Base-by-base conservation (phyloP, 2,329 filamentous ascomycete species). In the Aphanocladium album region DNA sequence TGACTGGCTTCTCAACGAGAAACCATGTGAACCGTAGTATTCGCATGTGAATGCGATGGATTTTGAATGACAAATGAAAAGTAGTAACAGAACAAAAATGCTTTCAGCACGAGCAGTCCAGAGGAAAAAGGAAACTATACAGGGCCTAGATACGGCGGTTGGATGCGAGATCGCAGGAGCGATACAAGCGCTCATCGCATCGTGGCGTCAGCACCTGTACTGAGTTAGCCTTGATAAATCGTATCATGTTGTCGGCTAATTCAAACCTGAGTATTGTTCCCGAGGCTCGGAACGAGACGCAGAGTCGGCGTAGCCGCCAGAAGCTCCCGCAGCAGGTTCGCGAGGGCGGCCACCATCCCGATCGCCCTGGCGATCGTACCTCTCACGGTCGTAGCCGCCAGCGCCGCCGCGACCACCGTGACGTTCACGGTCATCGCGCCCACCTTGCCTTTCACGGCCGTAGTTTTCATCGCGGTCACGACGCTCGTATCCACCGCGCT, bases 381-480 rank as follows among this genome's bases (percentile, higher is more conserved):
- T 76, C 16, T 78, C 76, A 55, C 76, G 74, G 17, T 81, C 81
- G 62, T 82, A 80, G 45, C 77, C 78, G 63, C 78, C 74, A 30
- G 71, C 70, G 62, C 71, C 64, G 53, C 71, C 70, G 50, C 74
- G 75, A 56, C 70, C 65, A n/a, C 68, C 68, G 60, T 78, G 77
- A 60, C 76, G 74, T 21, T 78, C 77, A 46, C 76, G 74, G 52
- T 81, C 79, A 19, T 82, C 77, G 61, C 79, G 78, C 50, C 76
- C 76, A 58, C 68, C 77, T 58, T 75, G 73, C 50, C 74, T 73
- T 49, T 76, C 74, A 17, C 74, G 72, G 37, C 71, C 69, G 52
- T 74, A 73, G 50, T 73, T 70, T 7, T 75, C 74, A 16, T 77
- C 76, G 46, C 73, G 72, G 41, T 71, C 71, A 25, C 70, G 63